Evolutionary conservation across 2,329 filamentous ascomycete species (phyloP), one percentile per base, ranked within the genome.

Genomic region (Phyllosticta citribraziliensis): DNA sequence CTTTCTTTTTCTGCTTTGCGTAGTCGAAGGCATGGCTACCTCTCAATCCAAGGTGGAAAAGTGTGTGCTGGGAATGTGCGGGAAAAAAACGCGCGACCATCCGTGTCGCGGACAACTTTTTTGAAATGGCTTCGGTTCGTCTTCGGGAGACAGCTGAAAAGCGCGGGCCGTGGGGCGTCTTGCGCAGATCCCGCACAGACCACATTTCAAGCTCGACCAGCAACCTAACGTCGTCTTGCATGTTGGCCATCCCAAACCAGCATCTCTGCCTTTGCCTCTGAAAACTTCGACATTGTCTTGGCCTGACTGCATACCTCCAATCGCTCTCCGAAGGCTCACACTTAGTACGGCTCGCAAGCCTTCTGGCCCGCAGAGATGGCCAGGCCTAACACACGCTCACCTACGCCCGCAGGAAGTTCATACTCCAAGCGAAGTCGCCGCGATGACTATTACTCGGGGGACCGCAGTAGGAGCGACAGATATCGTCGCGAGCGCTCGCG

Each of bases 331-430:
- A 47, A 47, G 40, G 40, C 40, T 47, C 40, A 47, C 40, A 47
- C 40, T 52, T 54, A 52, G 58, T 60, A 60, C 58, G 58, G 40
- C 58, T 60, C 58, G 56, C 58, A 60, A 54, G 58, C 58, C 58
- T 60, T 54, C 58, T 51, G 61, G 63, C 61, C 60, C 47, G 61
- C 62, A 75, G 52, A 53, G 35, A 64, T 64, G 63, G 63, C 63
- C 53, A 55, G 57, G 35, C 61, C 52, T 8, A 47, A 30, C 40
- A 62, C 55, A 50, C 82, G 89, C 88, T 93, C 89, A 92, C 89
- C 89, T 89, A 91, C 88, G 86, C 88, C 88, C 87, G 86, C 87
- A 91, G 88, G 88, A 57, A 57, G 55, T 85, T 91, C 88, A 82
- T 86, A 88, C 76, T 84, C 85, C 78, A 88, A 84, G 78, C 84